These are phyloP conservation scores for Linanthus parryae DNA, from an alignment of 148 eudicot genomes.

Conservation along the genomic window DNA sequence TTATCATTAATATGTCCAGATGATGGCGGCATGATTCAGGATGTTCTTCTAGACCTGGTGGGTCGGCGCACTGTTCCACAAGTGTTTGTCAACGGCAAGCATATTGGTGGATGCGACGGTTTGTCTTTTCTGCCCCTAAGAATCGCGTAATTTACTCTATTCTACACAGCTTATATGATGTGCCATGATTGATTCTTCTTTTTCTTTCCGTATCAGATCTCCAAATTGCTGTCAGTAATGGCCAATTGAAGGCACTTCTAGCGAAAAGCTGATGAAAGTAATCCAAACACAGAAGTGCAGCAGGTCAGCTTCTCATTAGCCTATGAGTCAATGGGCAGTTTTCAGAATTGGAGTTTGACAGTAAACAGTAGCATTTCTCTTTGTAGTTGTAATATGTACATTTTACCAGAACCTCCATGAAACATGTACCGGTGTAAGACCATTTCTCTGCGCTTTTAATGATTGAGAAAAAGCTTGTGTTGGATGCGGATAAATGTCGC, in stretches of 20 bases:
- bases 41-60: constrained; percentile 74
- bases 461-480: too few species aligned
- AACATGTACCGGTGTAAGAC: too few species aligned
- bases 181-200: not conserved
- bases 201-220: constrained; percentile 51
- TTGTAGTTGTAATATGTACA: not conserved
- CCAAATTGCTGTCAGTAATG: constrained; percentile 50
- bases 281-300: too few species aligned
- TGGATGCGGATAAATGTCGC: too few species aligned
- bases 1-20: constrained; percentile 33
- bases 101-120: constrained; percentile 98
- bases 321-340: too few species aligned
- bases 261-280: constrained; percentile 33
- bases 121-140: constrained; percentile 15
- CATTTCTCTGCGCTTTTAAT: too few species aligned
- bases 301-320: not conserved
- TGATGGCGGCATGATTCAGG: constrained; percentile 80
- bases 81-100: constrained; percentile 95
- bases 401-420: too few species aligned
- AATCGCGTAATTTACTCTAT: not conserved
- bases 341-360: not conserved
- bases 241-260: constrained; percentile 66
- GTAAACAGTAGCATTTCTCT: not conserved
- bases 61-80: constrained; percentile 97
- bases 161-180: not conserved